Conservation (phyloP, 495 filamentous ascomycete species). For the Cercophora sp. region DNA sequence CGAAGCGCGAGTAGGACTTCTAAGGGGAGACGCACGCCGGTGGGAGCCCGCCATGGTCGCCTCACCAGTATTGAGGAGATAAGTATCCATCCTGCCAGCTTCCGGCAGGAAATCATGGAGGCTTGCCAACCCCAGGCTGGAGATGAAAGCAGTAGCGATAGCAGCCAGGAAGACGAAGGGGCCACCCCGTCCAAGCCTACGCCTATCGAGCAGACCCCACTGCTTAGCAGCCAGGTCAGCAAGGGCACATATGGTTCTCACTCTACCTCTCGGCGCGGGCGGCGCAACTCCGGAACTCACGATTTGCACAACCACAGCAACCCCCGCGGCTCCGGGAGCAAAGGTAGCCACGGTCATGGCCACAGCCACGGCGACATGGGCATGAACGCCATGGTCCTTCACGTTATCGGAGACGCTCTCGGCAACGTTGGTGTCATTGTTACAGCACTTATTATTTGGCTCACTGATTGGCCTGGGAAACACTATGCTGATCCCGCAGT, state of each 20-base stretch:
- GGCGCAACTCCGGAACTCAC: constrained; percentile 48
- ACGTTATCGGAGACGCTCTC: constrained; percentile 93
- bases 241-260: constrained; percentile 22
- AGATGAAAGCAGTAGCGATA: constrained; percentile 48
- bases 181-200: constrained; percentile 47
- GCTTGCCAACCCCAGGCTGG: constrained; percentile 52
- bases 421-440: constrained; percentile 95
- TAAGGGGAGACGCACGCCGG: constrained; percentile 48
- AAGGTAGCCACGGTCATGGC: constrained; percentile 58
- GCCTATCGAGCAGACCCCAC: constrained; percentile 43
- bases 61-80: constrained; percentile 65
- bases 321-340: constrained; percentile 59
- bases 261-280: constrained; percentile 21
- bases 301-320: constrained; percentile 75
- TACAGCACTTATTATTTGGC: constrained; percentile 91
- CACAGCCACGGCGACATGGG: constrained; percentile 87
- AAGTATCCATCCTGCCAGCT: constrained; percentile 81
- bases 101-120: constrained; percentile 86
- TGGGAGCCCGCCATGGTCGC: constrained; percentile 46
- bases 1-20: constrained; percentile 32
- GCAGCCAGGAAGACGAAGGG: constrained; percentile 51
- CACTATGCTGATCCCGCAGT: constrained; percentile 89
- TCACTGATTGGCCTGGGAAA: constrained; percentile 56
- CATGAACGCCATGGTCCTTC: constrained; percentile 95
- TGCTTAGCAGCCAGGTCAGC: constrained; percentile 27